A percentile compares a stretch with the other conserved stretches of the same genome.
Conservation (phyloP, 768 basidiomycete species). For the Termitomyces sp. region DNA sequence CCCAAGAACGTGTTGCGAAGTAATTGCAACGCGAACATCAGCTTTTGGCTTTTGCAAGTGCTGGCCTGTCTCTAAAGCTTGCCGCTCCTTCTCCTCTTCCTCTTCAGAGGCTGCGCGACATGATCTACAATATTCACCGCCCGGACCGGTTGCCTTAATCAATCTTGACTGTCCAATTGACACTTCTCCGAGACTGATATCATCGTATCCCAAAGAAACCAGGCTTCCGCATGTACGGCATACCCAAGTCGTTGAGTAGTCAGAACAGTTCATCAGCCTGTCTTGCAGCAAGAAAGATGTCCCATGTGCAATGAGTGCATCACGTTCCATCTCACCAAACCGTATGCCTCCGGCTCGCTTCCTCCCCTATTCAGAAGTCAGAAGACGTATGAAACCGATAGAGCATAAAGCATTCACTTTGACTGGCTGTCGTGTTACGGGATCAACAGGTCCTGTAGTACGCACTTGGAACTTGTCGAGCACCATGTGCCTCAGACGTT, state of each 20-base stretch:
- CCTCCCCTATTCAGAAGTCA: conserved; percentile 58
- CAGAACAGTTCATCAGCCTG: conserved; percentile 98
- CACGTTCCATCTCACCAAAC: conserved; percentile 99
- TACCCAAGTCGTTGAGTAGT: conserved; percentile 99
- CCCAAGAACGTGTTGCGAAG: conserved; percentile 61
- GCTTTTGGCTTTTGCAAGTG: conserved; percentile 35
- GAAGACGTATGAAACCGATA: background rate
- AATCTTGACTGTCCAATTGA: conserved; percentile 42
- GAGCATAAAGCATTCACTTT: conserved; percentile 51
- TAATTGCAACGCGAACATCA: conserved; percentile 60
- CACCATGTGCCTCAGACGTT: conserved; percentile 98
- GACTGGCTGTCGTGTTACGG: conserved; percentile 92
- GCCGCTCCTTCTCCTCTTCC: conserved; percentile 55
- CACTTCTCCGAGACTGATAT: conserved; percentile 66
- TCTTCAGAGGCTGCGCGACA: conserved; percentile 72
- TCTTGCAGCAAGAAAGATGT: conserved; percentile 98
- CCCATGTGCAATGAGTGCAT: conserved; percentile 97
- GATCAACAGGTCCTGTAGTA: conserved; percentile 96
- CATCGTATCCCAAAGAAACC: conserved; percentile 94
- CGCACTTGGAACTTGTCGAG: conserved; percentile 99
- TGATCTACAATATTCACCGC: conserved; percentile 94
- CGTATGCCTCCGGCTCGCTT: conserved; percentile 99
- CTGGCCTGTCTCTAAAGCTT: conserved; percentile 52
- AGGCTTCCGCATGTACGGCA: conserved; percentile 95
- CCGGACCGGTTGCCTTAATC: conserved; percentile 59